Evolutionary conservation across 371 early-diverging fungal genomes (phyloP).

Genomic region (Massospora cicadina): DNA sequence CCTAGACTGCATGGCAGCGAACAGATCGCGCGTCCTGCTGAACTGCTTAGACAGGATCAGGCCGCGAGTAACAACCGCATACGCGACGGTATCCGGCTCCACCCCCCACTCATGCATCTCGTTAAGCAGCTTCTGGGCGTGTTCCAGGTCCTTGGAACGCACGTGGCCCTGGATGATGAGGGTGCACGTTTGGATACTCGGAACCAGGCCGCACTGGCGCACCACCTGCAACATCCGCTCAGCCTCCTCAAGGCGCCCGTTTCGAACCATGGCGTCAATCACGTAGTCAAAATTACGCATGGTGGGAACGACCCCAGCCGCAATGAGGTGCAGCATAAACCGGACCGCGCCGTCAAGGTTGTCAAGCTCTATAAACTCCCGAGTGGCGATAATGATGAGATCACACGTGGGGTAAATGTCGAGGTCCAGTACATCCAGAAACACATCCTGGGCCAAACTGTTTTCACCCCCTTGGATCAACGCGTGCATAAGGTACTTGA

Average conservation of each 20-base stretch:
- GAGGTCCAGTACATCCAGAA: background rate
- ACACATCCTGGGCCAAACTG: background rate
- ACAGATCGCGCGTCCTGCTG: background rate
- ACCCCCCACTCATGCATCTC: background rate
- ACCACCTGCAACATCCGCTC: background rate
- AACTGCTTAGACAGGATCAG: background rate
- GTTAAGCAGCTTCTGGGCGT: background rate
- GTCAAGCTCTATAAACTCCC: background rate
- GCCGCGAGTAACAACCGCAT: background rate
- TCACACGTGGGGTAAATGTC: background rate
- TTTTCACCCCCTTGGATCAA: background rate
- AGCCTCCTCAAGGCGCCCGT: background rate
- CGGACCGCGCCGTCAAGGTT: background rate
- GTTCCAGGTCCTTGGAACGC: background rate
- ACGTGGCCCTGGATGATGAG: conserved; percentile 1
- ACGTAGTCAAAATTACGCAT: background rate
- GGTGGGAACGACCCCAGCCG: background rate
- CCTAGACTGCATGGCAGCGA: background rate
- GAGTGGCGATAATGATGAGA: background rate
- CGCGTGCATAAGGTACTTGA: background rate
- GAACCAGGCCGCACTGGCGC: background rate
- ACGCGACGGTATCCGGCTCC: background rate
- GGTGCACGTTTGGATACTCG: background rate
- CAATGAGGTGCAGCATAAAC: background rate
- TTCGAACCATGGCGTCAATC: background rate